Evolutionary conservation across 371 early-diverging fungal genomes (phyloP).

Genomic region (Lichtheimia corymbifera): DNA sequence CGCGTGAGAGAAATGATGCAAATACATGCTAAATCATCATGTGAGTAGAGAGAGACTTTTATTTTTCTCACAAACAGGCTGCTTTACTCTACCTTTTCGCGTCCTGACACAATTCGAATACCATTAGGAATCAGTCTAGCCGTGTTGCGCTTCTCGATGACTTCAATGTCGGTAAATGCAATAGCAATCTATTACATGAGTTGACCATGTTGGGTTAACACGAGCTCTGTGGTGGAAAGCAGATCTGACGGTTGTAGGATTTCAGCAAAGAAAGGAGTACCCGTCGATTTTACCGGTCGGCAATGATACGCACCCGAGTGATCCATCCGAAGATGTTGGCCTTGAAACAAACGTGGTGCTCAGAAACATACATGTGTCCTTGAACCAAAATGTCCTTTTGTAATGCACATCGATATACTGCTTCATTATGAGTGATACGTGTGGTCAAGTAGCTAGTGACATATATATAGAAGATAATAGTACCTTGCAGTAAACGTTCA

Average conservation of each 20-base stretch:
- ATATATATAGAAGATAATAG: no score
- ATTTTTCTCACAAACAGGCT: no score
- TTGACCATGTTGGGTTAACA: no score
- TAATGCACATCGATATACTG: constrained; percentile 63
- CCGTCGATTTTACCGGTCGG: not conserved
- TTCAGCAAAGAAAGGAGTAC: not conserved
- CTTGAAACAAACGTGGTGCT: constrained; percentile 85
- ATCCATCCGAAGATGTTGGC: constrained; percentile 60
- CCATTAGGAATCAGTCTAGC: constrained; percentile 87
- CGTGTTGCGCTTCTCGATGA: constrained; percentile 76
- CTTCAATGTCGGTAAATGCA: constrained; percentile 76
- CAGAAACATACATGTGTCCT: constrained; percentile 87
- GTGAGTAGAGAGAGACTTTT: no score
- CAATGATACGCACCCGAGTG: constrained; percentile 64
- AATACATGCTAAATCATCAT: constrained; percentile 69
- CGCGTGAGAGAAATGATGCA: constrained; percentile 77
- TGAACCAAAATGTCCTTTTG: constrained; percentile 92
- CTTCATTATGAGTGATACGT: no score
- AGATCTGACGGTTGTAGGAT: not conserved
- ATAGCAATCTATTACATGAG: constrained; percentile 63
- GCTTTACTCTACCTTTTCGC: constrained; percentile 59
- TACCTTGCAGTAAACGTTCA: not conserved
- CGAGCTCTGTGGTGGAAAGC: no score
- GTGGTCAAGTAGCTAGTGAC: no score
- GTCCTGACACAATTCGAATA: constrained; percentile 54